Base-by-base conservation (phyloP, 2,329 filamentous ascomycete genomes). In the Phialocephala subalpina region DNA sequence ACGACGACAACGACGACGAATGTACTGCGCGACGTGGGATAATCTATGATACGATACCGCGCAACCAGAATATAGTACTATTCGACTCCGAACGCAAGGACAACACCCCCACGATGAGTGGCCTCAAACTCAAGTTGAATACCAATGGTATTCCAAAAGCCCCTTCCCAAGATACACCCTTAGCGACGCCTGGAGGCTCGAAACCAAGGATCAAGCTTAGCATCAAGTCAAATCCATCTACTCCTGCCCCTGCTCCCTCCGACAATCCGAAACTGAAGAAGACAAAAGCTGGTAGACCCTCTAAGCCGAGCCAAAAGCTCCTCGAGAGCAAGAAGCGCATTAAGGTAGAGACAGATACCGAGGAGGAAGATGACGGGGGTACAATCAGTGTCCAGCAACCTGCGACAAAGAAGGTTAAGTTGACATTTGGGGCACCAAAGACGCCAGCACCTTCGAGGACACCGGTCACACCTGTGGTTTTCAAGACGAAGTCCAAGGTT, bases 401-500 rank as follows among this genome's bases (percentile, higher is more conserved):
- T 11, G 49, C 69, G 36, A 56, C 66, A 20, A 75, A 76, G 66
- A 87, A 85, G 74, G 84, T 88, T 63, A 89, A 86, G 60, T 35
- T 69, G 75, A 81, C 73, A 2, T 9, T 29, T 52, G 63, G 42
- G 62, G 74, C 33, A 38, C 18, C 29, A 9, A 53, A 53, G 49
- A 53, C 49, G 3, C 49, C 49, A 6, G 49, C 49, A n/a, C n/a
- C n/a, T 53, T 4, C 9, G 49, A 53, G 69, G 61, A 77, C 73
- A 38, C 79, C 80, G 67, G 82, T 77, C 36, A 81, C 47, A n/a
- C 33, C 25, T 20, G n/a, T 58, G 3, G 40, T 57, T 11, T 3
- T 90, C 63, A 86, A 86, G 62, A 80, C 92, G 64, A 90, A 89
- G 73, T 82, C 87, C 58, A 88, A 90, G 72, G n/a, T n/a, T n/a